Conservation (phyloP, 371 early-diverging fungal species). For the Globomyces sp. region DNA sequence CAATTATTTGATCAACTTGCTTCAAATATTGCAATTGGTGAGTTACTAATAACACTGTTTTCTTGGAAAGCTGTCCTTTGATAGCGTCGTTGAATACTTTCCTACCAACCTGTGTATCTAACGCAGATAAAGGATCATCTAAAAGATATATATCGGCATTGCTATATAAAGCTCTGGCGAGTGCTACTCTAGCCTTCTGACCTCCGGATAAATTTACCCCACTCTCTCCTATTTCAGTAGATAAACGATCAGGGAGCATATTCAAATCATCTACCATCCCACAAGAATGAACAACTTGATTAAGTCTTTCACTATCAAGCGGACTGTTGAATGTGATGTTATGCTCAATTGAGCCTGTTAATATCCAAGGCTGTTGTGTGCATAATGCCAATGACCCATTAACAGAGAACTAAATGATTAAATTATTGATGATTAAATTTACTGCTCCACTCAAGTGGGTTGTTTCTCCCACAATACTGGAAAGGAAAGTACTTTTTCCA, state of each 20-base stretch:
- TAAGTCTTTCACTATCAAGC: slow-evolving; percentile 9
- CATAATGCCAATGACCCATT: slow-evolving; percentile 80
- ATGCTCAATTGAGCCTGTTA: slow-evolving; percentile 77
- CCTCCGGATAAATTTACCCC: slow-evolving; percentile 89
- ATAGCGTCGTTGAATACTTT: slow-evolving; percentile 79
- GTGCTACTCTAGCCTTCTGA: slow-evolving; percentile 44
- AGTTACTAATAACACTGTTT: slow-evolving; percentile 65
- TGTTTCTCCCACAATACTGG: slow-evolving; percentile 38
- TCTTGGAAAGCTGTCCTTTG: slow-evolving; percentile 51
- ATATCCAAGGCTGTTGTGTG: slow-evolving; percentile 85
- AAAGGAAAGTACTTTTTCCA: slow-evolving; percentile 38
- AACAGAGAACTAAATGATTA: slow-evolving; percentile 23
- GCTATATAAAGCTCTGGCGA: slow-evolving; percentile 34
- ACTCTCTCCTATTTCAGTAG: slow-evolving; percentile 82
- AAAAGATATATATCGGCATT: slow-evolving; percentile 68
- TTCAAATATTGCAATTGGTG: slow-evolving; percentile 38
- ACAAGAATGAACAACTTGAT: slow-evolving; percentile 24
- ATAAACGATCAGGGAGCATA: slow-evolving; percentile 69
- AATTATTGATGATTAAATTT: no score
- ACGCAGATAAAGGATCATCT: slow-evolving; percentile 75
- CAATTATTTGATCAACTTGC: slow-evolving; percentile 31
- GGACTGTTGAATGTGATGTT: slow-evolving; percentile 69
- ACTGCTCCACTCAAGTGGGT: slow-evolving; percentile 38
- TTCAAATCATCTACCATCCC: slow-evolving; percentile 73
- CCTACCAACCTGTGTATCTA: slow-evolving; percentile 86